Base-by-base conservation (phyloP, 192 early-diverging fungal genomes). In the Coemansia sp. region DNA sequence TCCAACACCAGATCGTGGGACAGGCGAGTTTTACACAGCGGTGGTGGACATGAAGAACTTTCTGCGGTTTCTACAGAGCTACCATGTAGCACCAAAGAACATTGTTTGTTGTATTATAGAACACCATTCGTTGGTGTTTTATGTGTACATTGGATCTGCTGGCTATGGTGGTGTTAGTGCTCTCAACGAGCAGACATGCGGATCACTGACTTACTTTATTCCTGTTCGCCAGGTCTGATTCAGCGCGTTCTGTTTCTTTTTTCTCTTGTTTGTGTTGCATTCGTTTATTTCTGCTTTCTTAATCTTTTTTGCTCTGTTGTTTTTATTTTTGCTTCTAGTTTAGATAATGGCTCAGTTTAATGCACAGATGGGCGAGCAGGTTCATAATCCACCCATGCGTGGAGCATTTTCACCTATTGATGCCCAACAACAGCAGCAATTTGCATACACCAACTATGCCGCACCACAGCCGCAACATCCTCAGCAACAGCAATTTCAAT, bases 51-150 rank as follows among this genome's bases (percentile, higher is more conserved):
- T 88, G 60, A 76, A 85, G 27, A 90, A 92, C 68, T 88, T 95
- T 67, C 73, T 88, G 54, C 87, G 89, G 44, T 92, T 93, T 55
- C 58, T 93, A 52, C 86, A 90, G 41, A 87, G 88, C 71, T 85
- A 91, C 58, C 84, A 87, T 38, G 74, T 93, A 2, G 87, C 82
- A n/a, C 93, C 93, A 16, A 81, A 74, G 57, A 87, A 91, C 63
- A 87, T 93, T 27, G 87, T 95, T 30, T 92, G 91, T 69, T 79
- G 76, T 24, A 80, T 83, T 25, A 67, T 83, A 41, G 82, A 83
- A 57, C 64, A 76, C 32, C 67, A 73, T 22, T 76, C 82, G 2
- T 58, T 83, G 2, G 68, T 83, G 12, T 76, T 83, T 48, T 78
- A 83, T 22, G 82, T 83, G 49, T 83, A 83, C 34, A 71, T 83